Base-by-base conservation (phyloP, 495 filamentous ascomycete species). In the Penicillium antarcticum region DNA sequence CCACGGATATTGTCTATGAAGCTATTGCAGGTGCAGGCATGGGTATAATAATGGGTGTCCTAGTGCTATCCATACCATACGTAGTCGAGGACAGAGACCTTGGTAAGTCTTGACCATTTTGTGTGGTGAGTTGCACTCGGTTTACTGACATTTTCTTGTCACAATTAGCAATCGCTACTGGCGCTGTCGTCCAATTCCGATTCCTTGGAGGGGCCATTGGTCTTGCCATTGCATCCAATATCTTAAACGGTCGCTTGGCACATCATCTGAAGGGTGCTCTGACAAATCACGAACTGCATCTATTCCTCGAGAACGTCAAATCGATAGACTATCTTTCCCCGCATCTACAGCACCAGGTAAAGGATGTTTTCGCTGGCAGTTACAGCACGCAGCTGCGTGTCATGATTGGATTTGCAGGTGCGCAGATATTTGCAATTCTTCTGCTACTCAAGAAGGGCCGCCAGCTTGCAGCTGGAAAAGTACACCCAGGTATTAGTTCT, bases 191-290 rank as follows among this genome's bases (percentile, higher is more conserved):
- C 12, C 81, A 85, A 59, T 60, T 75, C 26, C 73, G 82, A 1
- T 75, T 84, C 7, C 70, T 85, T 19, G 82, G 82, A 11, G 82
- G 82, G 18, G 72, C 73, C 17, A 66, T 85, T 10, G 81, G 80
- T 3, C 67, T 85, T 14, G 65, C 52, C 7, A 69, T 71, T 32
- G 59, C 62, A 36, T 69, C 69, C n/a, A 69, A 68, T 42, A 60
- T 73, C 21, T 47, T 72, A 8, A 68, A 70, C 34, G 55, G 55
- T 34, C 50, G 48, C n/a, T 39, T 72, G 12, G 26, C 45, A 12
- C 21, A 52, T 18, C 58, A 56, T 49, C 42, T 73, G 24, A 21
- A 54, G 8, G 48, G 52, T 19, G 17, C 60, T 34, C 18, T 65
- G 8, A 44, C 59, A 23, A 18, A 36, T 0, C 50, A 62, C 19